phyloP scores from a whole-genome alignment of 129 eudicot genomes.

The Solidago caesia region DNA sequence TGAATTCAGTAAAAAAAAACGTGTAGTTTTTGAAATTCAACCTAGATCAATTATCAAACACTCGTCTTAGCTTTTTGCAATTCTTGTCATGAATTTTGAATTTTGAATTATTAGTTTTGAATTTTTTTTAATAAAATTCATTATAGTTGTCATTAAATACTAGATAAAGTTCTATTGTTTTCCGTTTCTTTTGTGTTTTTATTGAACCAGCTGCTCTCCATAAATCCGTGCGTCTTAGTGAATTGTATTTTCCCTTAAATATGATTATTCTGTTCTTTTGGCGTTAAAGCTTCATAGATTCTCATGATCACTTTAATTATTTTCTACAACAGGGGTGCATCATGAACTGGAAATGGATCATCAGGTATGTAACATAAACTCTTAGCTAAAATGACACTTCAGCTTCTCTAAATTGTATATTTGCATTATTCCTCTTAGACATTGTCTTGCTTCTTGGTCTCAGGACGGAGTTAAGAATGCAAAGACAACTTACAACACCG shows the following conservation, averaged over 20 bases:
- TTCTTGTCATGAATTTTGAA: too few relatives aligned
- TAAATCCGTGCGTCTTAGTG: neutral
- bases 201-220: too few relatives aligned
- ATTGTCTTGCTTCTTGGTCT: neutral
- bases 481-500: conserved; percentile 27
- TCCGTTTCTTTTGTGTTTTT: too few relatives aligned
- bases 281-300: neutral
- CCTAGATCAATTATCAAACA: too few relatives aligned
- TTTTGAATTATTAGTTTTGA: too few relatives aligned
- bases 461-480: conserved; percentile 48
- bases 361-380: conserved; percentile 31
- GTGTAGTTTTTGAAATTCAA: too few relatives aligned
- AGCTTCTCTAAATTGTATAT: neutral
- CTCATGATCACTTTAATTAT: neutral
- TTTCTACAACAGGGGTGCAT: conserved; percentile 45
- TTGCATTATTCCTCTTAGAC: neutral
- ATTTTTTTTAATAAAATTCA: too few relatives aligned
- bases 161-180: too few relatives aligned
- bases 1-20: too few relatives aligned
- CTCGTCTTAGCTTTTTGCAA: too few relatives aligned
- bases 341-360: conserved; percentile 54
- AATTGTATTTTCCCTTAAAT: neutral
- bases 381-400: neutral
- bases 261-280: neutral
- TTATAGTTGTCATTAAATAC: too few relatives aligned